phyloP scores from a whole-genome alignment of 352 stramenopile species.

The Lagenidium giganteum region DNA sequence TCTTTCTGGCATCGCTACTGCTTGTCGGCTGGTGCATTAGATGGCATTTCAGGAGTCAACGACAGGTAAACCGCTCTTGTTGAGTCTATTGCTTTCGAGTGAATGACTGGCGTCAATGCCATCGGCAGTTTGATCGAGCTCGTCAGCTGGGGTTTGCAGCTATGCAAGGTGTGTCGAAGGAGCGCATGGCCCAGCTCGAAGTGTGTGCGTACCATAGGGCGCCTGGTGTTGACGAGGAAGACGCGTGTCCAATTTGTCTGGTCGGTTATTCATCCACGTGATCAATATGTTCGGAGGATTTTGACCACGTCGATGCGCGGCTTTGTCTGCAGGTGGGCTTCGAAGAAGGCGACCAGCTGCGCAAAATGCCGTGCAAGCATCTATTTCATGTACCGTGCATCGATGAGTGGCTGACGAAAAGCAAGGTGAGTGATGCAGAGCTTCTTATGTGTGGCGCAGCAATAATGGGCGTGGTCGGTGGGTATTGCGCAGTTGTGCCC shows the following conservation, averaged over 20 bases:
- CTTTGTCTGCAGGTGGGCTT: slow-evolving; percentile 64
- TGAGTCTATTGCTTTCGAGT: slow-evolving; percentile 1
- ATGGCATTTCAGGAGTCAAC: too few species aligned
- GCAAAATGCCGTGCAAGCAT: slow-evolving; percentile 80
- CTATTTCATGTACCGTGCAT: slow-evolving; percentile 89
- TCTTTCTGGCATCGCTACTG: too few species aligned
- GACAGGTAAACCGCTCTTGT: too few species aligned
- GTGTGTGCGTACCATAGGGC: slow-evolving; percentile 57
- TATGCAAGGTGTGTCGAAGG: slow-evolving; percentile 49
- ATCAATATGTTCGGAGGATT: too few species aligned
- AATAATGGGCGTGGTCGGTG: too few species aligned
- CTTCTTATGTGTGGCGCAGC: too few species aligned
- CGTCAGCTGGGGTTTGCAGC: slow-evolving; percentile 33
- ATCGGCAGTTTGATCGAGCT: slow-evolving; percentile 48
- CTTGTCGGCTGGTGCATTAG: too few species aligned
- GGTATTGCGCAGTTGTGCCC: too few species aligned
- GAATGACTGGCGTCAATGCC: too few species aligned
- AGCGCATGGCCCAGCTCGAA: slow-evolving; percentile 52
- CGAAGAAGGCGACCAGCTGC: slow-evolving; percentile 66
- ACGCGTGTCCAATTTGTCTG: slow-evolving; percentile 71
- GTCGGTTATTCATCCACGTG: slow-evolving; percentile 25
- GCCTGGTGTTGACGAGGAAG: slow-evolving; percentile 21
- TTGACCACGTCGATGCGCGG: too few species aligned
- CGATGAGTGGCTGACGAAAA: slow-evolving; percentile 82
- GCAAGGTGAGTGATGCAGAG: slow-evolving; percentile 79